Percentiles rank a stretch among this genome's conserved stretches.
phyloP scores from a whole-genome alignment of 2,329 filamentous ascomycete species.

The Aspergillus uvarum region DNA sequence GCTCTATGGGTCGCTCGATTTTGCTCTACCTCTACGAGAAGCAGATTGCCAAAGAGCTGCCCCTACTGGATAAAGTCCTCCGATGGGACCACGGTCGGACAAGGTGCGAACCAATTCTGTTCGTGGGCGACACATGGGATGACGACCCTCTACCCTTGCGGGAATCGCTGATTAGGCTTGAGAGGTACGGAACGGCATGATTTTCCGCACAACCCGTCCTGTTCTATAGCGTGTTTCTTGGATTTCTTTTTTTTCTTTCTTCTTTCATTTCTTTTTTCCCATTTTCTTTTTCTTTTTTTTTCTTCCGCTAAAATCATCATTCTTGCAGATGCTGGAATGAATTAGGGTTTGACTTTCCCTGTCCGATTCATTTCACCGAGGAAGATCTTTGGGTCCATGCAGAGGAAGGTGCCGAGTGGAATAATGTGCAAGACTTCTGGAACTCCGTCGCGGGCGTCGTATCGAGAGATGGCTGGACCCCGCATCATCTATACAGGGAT shows the following conservation, averaged over 20 bases:
- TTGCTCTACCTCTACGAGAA: constrained; percentile 25
- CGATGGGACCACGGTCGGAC: constrained; percentile 19
- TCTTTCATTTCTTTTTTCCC: too few species aligned
- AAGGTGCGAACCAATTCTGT: constrained; percentile 17
- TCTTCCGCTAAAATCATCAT: neutral
- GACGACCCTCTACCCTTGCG: constrained; percentile 26
- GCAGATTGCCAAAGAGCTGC: constrained; percentile 14
- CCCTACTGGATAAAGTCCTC: constrained; percentile 19
- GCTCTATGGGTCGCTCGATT: constrained; percentile 22
- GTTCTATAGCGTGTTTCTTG: too few species aligned
- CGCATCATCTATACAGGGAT: constrained; percentile 36
- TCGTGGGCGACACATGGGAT: constrained; percentile 27
- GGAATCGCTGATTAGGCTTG: constrained; percentile 25
- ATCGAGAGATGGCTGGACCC: constrained; percentile 40
- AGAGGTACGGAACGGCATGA: constrained; percentile 20
- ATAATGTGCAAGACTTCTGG: constrained; percentile 37
- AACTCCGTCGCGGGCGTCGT: constrained; percentile 35
- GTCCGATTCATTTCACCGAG: constrained; percentile 24
- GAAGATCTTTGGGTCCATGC: constrained; percentile 21
- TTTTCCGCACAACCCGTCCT: too few species aligned
- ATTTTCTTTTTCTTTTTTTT: too few species aligned
- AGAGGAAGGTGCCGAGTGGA: constrained; percentile 24
- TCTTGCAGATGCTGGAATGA: constrained; percentile 22
- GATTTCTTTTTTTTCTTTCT: too few species aligned
- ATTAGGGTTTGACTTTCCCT: constrained; percentile 18